Percentiles rank a stretch among this genome's conserved stretches.
These are phyloP conservation scores for Theileria annulata DNA, from an alignment of 169 alveolate species.

Conservation along the genomic window DNA sequence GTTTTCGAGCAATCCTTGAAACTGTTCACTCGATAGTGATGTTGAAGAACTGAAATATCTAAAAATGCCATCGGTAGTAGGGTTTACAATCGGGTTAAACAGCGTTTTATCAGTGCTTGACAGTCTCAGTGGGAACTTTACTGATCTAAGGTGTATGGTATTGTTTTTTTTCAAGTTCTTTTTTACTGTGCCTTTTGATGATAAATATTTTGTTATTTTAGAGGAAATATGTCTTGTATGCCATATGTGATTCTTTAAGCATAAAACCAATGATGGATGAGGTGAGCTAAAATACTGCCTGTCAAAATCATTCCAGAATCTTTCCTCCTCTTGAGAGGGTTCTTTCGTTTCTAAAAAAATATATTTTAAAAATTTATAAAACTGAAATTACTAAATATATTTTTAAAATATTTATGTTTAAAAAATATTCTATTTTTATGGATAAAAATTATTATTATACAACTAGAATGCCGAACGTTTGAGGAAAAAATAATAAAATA, in stretches of 20 bases:
- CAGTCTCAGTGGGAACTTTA: conserved; percentile 24
- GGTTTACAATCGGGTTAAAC: background rate
- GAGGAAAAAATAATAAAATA: background rate
- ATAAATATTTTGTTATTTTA: background rate
- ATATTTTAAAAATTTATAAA: background rate
- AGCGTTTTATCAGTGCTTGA: background rate
- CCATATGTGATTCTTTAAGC: conserved; percentile 64
- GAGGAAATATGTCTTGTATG: conserved; percentile 50
- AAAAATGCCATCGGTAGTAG: conserved; percentile 9
- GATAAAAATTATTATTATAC: background rate
- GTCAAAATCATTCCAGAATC: conserved; percentile 61
- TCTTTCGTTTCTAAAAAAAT: conserved; percentile 22
- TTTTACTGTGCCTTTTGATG: conserved; percentile 11
- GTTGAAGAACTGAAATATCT: conserved; percentile 9
- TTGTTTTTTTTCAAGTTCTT: background rate
- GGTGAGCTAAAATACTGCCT: conserved; percentile 59
- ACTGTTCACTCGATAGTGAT: conserved; percentile 19
- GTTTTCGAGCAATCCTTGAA: conserved; percentile 41
- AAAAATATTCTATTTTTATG: no score
- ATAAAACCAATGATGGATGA: conserved; percentile 38
- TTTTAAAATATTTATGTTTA: background rate
- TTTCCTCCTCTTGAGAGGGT: conserved; percentile 62
- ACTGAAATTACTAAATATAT: background rate
- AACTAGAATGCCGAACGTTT: background rate
- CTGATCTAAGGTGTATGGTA: background rate